Evolutionary conservation across 768 basidiomycete genomes (phyloP), one percentile per base, ranked within the genome.

Genomic region (Panaeolus cyanescens): DNA sequence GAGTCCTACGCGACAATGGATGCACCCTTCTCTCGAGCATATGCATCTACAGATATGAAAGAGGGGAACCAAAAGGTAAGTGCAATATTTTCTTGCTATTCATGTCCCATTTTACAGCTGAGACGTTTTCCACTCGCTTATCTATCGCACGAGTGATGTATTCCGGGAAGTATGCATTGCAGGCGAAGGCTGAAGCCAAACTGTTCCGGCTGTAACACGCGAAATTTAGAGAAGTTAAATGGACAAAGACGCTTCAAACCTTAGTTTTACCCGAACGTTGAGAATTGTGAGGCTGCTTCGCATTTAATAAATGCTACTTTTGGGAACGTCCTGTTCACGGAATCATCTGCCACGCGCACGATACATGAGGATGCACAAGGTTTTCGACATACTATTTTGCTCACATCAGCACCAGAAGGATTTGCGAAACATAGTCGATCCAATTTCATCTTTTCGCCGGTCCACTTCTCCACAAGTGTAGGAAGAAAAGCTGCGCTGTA

Each of bases 161-260:
- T 4, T 13, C 45, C 45, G 45, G 30, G 45, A 50, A 12, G 25
- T 50, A 50, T 13, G 45, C 30, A 25, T 50, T 50, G 45, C 30
- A 50, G 45, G 22, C 30, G 45, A 25, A 50, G 45, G 22, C 30
- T 50, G 45, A 50, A 50, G 45, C 25, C 45, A 50, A 50, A 50
- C 45, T 50, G 45, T 50, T 50, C 45, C 45, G 45, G 45, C 45
- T 50, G 45, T 50, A 50, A 50, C 30, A 50, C 45, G 45, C 45
- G 45, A 50, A 25, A 28, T 25, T 50, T 50, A 5, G 25, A 50
- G 25, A 9, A 45, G 25, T 50, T 28, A 28, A 50, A 50, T 12
- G 25, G 45, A 50, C 45, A 50, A 22, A 28, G 30, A 50, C 22
- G 25, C 45, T 50, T 28, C 45, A 50, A 15, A 12, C 25, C 15